phyloP scores from a whole-genome alignment of 306 rosid genomes.

The Trifolium repens region DNA sequence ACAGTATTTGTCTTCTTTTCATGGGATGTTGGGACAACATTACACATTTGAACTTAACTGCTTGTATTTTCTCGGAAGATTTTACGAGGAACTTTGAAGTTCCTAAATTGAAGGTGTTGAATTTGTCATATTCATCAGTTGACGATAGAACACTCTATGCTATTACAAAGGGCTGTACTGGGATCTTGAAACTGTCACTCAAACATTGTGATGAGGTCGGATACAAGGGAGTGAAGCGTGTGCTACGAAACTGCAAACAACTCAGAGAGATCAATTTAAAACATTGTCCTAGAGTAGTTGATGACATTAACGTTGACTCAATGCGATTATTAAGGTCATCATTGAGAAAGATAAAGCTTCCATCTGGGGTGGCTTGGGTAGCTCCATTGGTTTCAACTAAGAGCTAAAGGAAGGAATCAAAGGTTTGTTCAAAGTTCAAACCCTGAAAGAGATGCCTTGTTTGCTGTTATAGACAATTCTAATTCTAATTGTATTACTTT shows the following conservation, averaged over 20 bases:
- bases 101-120: slow-evolving; percentile 54
- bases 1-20: slow-evolving; percentile 45
- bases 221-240: slow-evolving; percentile 57
- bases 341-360: slow-evolving; percentile 29
- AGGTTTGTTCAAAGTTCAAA: too few species aligned
- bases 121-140: slow-evolving; percentile 44
- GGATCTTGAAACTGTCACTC: slow-evolving; percentile 51
- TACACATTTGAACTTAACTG: slow-evolving; percentile 47
- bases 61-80: slow-evolving; percentile 29
- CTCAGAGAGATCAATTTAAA: slow-evolving; percentile 65
- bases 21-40: slow-evolving; percentile 54
- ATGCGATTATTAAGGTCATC: slow-evolving; percentile 58
- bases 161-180: slow-evolving; percentile 57
- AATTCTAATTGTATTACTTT: too few species aligned
- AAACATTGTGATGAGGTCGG: slow-evolving; percentile 54
- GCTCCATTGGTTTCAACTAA: too few species aligned
- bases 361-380: too few species aligned
- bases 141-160: slow-evolving; percentile 54
- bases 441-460: too few species aligned
- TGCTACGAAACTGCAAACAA: slow-evolving; percentile 55
- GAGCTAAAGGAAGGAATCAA: too few species aligned
- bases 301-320: slow-evolving; percentile 43
- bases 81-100: slow-evolving; percentile 43
- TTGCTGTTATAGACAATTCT: too few species aligned
- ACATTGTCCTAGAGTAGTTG: slow-evolving; percentile 42